Base-by-base conservation (phyloP, 2,329 filamentous ascomycete genomes). In the Cordyceps farinosa region DNA sequence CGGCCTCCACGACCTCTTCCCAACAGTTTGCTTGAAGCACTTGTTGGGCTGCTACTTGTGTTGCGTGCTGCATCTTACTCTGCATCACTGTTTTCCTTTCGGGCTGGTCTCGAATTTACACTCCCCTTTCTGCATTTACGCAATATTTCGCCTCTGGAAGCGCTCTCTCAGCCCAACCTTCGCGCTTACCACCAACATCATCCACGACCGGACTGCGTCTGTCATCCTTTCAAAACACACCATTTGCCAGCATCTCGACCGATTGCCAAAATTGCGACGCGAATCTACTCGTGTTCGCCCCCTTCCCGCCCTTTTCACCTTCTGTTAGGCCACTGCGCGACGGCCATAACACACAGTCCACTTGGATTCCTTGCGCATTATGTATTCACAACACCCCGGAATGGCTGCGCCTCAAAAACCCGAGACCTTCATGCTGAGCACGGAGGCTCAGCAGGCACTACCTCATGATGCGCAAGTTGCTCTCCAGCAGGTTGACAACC, bases 341-440 rank as follows among this genome's bases (percentile, higher is more conserved):
- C 60, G 61, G 52, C 53, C 53, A 42, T 45, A 48, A 57, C 44
- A 32, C 55, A 29, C n/a, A 36, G 3, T 38, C 59, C 50, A 42
- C 11, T 17, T 22, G 50, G 58, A 53, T 61, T 38, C 29, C 44
- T 53, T 53, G 58, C 58, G 64, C 74, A 77, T 65, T 73, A 93
- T 94, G 90, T 94, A 92, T 80, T 85, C 89, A 69, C 89, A 92
- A 80, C 90, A 92, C 80, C 86, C 90, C 73, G 84, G 88, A 70
- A 97, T 97, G 91, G 90, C 91, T 71, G 89, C 91, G 73, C 90
- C 90, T 67, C 92, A 97, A 81, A 97, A 97, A 78, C 95, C 95
- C 70, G 95, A 99, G 84, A 98, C 95, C 47, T 99, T 99, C 76
- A 94, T 99, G 89, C 85, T 99, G 76, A 97, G 94, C 76, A 93